Base-by-base conservation (phyloP, 176 grass and related monocot species). In the Raddia guianensis region DNA sequence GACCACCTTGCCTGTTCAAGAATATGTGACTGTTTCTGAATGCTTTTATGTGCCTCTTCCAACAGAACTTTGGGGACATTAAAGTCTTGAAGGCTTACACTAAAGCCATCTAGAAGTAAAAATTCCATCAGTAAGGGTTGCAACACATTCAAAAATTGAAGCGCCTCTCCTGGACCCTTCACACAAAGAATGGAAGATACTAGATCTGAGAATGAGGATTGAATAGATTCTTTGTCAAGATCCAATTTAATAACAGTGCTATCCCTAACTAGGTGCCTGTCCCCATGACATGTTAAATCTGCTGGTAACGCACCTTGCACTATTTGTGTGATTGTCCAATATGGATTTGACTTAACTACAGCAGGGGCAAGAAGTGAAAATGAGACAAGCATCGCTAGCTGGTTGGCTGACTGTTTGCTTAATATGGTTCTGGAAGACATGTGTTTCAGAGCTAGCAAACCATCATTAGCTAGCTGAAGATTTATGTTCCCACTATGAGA, bases 101-200 rank as follows among this genome's bases (percentile, higher is more conserved):
- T 98, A 82, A 98, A 93, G 57, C 96, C 90, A 64, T 95, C 92
- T 45, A 86, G 49, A 84, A 81, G 84, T 64, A 98, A 68, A 42
- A 91, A 82, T 52, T 98, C 96, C 96, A 98, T 98, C 66, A 98
- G 65, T 37, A 98, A 61, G 32, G 96, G 90, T 63, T 98, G 92
- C 75, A 98, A 52, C 43, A 85, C 78, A 75, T 98, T 92, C 47
- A 95, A 82, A 75, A 95, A 95, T 40, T 92, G 53, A 2, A 98
- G 66, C 3, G 88, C 90, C 68, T 90, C 90, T 77, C 84, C 82
- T 64, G 90, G 87, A 78, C 95, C 90, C 76, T 83, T 93, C 47
- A 75, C 69, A 27, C 3, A 20, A 83, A 91, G 82, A 77, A 94
- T 81, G 15, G 88, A 89, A 34, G 81, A 90, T 15, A 94, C 68